phyloP scores from a whole-genome alignment of 2,329 filamentous ascomycete species.

The Diplocarpon mali region DNA sequence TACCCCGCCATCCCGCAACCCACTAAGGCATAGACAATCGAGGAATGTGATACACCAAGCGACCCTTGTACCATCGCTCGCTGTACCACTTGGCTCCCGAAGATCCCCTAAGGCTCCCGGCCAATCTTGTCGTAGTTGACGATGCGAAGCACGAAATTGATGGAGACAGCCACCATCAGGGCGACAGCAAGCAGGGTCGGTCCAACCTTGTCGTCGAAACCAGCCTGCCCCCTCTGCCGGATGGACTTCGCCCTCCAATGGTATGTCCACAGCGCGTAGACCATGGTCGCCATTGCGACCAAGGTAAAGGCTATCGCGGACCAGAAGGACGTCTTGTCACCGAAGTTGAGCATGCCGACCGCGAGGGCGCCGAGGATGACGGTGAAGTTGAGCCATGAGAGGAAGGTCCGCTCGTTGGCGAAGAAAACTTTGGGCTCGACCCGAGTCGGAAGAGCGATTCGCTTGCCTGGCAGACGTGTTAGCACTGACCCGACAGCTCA shows the following conservation, averaged over 20 bases:
- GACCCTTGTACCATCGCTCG: no score
- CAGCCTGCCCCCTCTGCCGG: slow-evolving; percentile 78
- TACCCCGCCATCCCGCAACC: no score
- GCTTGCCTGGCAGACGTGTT: slow-evolving; percentile 58
- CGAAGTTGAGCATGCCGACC: slow-evolving; percentile 96
- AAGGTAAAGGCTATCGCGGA: slow-evolving; percentile 87
- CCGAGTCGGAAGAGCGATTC: slow-evolving; percentile 92
- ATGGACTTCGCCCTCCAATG: slow-evolving; percentile 96
- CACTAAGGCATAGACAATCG: neutral
- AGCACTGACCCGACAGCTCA: neutral
- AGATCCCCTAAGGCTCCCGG: neutral
- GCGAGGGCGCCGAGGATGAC: slow-evolving; percentile 95
- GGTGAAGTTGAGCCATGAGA: slow-evolving; percentile 99
- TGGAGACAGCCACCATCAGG: slow-evolving; percentile 76
- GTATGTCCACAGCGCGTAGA: slow-evolving; percentile 90
- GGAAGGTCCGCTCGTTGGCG: slow-evolving; percentile 97
- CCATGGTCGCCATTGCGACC: slow-evolving; percentile 89
- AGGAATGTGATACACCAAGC: neutral
- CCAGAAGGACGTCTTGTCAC: slow-evolving; percentile 87
- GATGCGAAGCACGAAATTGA: slow-evolving; percentile 86
- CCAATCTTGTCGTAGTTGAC: slow-evolving; percentile 8
- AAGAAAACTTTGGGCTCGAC: slow-evolving; percentile 99
- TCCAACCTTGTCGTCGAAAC: slow-evolving; percentile 92
- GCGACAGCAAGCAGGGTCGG: slow-evolving; percentile 84
- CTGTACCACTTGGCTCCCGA: neutral